phyloP scores from a whole-genome alignment of 768 basidiomycete genomes.

The Lentinula sp. region DNA sequence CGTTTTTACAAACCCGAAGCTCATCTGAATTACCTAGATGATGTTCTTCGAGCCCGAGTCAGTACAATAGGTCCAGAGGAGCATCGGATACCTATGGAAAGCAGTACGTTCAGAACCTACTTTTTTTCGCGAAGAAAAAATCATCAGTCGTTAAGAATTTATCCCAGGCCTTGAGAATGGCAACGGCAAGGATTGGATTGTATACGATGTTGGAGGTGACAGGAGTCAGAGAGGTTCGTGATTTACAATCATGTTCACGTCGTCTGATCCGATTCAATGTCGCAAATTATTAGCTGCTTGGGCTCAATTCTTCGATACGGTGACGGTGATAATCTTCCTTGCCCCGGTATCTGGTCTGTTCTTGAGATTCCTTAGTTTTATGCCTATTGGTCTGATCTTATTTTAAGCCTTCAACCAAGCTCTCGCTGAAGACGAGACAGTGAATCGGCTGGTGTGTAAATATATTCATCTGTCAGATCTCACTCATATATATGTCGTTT shows the following conservation, averaged over 20 bases:
- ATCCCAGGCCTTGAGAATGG: conserved; percentile 19
- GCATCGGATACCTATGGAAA: conserved; percentile 48
- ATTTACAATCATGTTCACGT: neutral
- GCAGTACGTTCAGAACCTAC: conserved; percentile 6
- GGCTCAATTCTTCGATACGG: conserved; percentile 67
- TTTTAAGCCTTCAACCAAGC: conserved; percentile 50
- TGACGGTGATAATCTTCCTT: conserved; percentile 61
- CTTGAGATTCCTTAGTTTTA: neutral
- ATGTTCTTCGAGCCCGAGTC: conserved; percentile 59
- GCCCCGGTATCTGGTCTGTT: conserved; percentile 46
- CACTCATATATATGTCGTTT: neutral
- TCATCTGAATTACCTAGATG: conserved; percentile 27
- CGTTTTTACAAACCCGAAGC: neutral
- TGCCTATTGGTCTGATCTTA: neutral
- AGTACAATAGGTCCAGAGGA: conserved; percentile 63
- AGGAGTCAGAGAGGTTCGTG: conserved; percentile 47
- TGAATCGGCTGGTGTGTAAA: conserved; percentile 51
- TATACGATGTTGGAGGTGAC: conserved; percentile 65
- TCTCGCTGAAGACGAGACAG: conserved; percentile 48
- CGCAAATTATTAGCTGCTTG: conserved; percentile 27
- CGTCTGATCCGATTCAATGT: neutral
- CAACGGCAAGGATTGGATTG: conserved; percentile 44
- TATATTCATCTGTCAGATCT: neutral
- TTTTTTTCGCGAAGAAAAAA: neutral
- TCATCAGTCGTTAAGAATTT: neutral